These are phyloP conservation scores for Saccharomyces pastorianus DNA, from an alignment of 1,139 yeast genomes.

Conservation along the genomic window DNA sequence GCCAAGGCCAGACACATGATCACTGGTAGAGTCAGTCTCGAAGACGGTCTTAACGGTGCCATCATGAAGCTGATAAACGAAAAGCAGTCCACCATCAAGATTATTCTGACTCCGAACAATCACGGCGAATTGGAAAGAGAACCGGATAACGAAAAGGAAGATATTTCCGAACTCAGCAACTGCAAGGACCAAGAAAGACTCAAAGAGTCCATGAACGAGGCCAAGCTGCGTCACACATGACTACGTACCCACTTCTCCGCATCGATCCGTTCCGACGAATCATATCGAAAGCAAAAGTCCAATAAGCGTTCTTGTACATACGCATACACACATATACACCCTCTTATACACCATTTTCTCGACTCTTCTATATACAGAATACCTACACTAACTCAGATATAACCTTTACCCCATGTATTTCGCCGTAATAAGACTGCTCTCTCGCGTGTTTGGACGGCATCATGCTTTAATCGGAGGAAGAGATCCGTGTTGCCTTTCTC, in stretches of 20 bases:
- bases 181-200: neutral
- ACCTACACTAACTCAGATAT: neutral
- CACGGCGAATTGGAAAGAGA: slow-evolving; percentile 14
- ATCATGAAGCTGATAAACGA: slow-evolving; percentile 39
- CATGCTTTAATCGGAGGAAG: neutral
- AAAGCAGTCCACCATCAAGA: slow-evolving; percentile 45
- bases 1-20: slow-evolving; percentile 38
- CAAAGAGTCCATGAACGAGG: neutral
- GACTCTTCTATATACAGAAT: neutral
- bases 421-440: no score
- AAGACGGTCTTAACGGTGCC: slow-evolving; percentile 40
- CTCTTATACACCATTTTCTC: no score
- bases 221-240: neutral
- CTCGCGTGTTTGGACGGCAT: no score
- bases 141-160: neutral
- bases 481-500: neutral
- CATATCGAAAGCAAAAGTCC: no score
- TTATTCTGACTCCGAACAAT: slow-evolving; percentile 38
- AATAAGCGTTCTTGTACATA: no score
- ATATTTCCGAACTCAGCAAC: neutral
- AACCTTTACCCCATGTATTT: no score
- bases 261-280: no score
- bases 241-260: neutral
- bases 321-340: no score
- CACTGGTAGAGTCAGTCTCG: slow-evolving; percentile 38